These are phyloP conservation scores for Phaeomoniella chlamydospora DNA, from an alignment of 2,329 filamentous ascomycete genomes.

Conservation along the genomic window DNA sequence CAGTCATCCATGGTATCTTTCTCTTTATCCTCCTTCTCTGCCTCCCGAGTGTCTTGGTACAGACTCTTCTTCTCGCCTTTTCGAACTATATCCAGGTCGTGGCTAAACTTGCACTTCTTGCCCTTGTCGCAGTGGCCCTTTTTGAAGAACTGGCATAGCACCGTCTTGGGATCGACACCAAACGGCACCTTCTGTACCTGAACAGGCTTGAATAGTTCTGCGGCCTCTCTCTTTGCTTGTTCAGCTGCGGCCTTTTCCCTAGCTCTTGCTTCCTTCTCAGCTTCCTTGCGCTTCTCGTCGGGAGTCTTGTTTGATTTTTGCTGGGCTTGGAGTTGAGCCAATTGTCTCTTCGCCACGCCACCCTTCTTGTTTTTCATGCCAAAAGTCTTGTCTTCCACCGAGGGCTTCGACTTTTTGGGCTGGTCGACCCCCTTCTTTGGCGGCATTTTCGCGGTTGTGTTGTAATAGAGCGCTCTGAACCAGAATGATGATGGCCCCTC, in stretches of 20 bases:
- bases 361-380: constrained; percentile 99
- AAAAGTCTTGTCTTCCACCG: constrained; percentile 89
- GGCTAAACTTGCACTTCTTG: constrained; percentile 94
- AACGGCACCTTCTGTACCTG: constrained; percentile 98
- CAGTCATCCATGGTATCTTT: constrained; percentile 94
- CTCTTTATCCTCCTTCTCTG: constrained; percentile 52
- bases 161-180: constrained; percentile 93
- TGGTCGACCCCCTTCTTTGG: constrained; percentile 27
- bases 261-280: constrained; percentile 51
- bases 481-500: no score
- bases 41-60: constrained; percentile 69
- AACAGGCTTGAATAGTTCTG: constrained; percentile 75
- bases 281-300: constrained; percentile 71
- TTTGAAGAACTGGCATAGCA: constrained; percentile 92
- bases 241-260: constrained; percentile 88
- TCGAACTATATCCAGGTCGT: constrained; percentile 76
- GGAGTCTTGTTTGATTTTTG: constrained; percentile 61
- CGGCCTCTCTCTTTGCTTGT: constrained; percentile 63
- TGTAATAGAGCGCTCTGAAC: background rate
- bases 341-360: constrained; percentile 74
- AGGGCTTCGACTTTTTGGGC: constrained; percentile 32
- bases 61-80: constrained; percentile 87
- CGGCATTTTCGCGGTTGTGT: constrained; percentile 26
- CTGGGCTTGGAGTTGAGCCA: constrained; percentile 67
- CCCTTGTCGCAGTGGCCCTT: constrained; percentile 96